Evolutionary conservation across 2,329 filamentous ascomycete genomes (phyloP).

Genomic region (Diaporthe vaccinii): DNA sequence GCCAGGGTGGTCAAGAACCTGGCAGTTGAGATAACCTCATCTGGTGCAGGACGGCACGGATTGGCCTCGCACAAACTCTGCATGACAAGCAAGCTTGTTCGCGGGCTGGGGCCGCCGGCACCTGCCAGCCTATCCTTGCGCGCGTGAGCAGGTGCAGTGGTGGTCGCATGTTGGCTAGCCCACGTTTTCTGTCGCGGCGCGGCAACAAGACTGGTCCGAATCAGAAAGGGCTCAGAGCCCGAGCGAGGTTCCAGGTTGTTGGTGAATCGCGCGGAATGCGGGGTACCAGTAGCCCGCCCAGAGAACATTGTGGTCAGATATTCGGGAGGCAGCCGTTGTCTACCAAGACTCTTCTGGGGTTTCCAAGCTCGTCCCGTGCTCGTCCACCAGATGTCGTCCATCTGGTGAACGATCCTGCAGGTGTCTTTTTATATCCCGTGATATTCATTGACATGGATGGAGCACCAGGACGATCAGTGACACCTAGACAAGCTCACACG

Average conservation of each 20-base stretch:
- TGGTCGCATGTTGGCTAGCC: slow-evolving; percentile 22
- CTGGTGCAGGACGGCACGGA: not conserved
- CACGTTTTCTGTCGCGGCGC: slow-evolving; percentile 22
- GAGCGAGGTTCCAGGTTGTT: slow-evolving; percentile 5
- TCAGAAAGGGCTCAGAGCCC: not conserved
- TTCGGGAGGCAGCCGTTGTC: slow-evolving; percentile 30
- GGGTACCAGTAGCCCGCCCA: slow-evolving; percentile 27
- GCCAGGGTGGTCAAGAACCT: slow-evolving; percentile 9
- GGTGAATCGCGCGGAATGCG: slow-evolving; percentile 15
- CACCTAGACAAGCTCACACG: slow-evolving; percentile 25
- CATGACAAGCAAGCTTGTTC: slow-evolving; percentile 28
- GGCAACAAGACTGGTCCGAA: slow-evolving; percentile 9
- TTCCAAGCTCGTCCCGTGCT: not conserved
- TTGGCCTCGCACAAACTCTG: slow-evolving; percentile 4
- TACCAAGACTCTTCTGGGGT: slow-evolving; percentile 10
- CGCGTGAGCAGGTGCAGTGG: not conserved
- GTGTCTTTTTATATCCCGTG: slow-evolving; percentile 28
- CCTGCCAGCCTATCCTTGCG: slow-evolving; percentile 11
- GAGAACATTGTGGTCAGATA: slow-evolving; percentile 20
- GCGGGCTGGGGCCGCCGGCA: slow-evolving; percentile 13
- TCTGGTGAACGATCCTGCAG: slow-evolving; percentile 25
- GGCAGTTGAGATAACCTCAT: slow-evolving; percentile 22
- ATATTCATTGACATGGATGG: slow-evolving; percentile 22
- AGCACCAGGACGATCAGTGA: slow-evolving; percentile 22
- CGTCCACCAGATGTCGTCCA: not conserved